Conservation (phyloP, 305 asterid genomes). For the Solanum chacoense region DNA sequence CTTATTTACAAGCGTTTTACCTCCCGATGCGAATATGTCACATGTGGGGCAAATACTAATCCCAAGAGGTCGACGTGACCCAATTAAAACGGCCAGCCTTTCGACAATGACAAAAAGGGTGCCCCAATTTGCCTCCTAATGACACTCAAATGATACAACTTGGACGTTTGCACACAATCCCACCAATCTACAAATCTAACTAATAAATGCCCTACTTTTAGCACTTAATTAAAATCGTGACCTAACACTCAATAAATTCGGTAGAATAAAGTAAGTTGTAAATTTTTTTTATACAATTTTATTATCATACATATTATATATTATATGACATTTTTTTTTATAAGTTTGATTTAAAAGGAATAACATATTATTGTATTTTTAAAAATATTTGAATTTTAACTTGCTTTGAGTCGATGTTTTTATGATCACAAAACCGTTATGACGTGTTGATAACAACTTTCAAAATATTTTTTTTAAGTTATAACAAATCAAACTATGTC, state of each 20-base stretch:
- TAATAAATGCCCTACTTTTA: not conserved
- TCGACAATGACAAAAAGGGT: not conserved
- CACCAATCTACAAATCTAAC: not conserved
- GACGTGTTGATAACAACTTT: not conserved
- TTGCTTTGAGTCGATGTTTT: not conserved
- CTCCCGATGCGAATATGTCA: fast-evolving
- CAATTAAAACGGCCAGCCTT: not conserved
- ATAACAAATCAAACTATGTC: not conserved
- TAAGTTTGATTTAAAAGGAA: too few relatives aligned
- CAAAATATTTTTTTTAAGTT: too few relatives aligned
- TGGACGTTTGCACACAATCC: not conserved
- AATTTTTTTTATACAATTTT: too few relatives aligned
- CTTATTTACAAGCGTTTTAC: too few relatives aligned
- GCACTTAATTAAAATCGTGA: not conserved
- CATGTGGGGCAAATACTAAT: not conserved
- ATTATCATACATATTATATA: too few relatives aligned
- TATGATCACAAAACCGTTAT: too few relatives aligned
- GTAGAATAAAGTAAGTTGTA: not conserved
- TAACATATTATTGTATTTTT: too few relatives aligned
- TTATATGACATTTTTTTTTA: too few relatives aligned
- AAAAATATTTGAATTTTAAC: too few relatives aligned
- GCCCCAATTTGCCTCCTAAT: not conserved
- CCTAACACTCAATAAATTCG: not conserved
- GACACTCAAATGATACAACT: not conserved
- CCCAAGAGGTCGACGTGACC: not conserved